Evolutionary conservation across 2,329 filamentous ascomycete species (phyloP).

Genomic region (Fusarium papillatum): DNA sequence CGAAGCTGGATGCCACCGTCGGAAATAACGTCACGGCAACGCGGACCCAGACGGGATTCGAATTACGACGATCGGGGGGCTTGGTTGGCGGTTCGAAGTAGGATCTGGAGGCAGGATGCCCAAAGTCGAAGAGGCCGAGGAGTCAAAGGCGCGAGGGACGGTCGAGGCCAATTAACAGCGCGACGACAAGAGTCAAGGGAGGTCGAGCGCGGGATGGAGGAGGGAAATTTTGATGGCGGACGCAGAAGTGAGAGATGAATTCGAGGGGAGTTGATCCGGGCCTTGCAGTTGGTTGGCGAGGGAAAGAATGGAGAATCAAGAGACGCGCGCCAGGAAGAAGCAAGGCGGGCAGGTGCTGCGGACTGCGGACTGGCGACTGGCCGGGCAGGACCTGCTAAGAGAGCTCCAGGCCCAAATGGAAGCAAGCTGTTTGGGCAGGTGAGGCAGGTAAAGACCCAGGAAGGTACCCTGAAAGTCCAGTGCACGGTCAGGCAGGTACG

Average conservation of each 20-base stretch:
- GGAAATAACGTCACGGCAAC: constrained; percentile 45
- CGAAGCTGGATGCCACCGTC: constrained; percentile 24
- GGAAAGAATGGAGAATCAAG: constrained; percentile 41
- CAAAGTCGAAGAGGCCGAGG: constrained; percentile 18
- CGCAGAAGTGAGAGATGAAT: constrained; percentile 35
- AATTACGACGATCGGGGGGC: constrained; percentile 38
- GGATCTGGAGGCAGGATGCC: constrained; percentile 23
- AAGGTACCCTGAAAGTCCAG: constrained; percentile 18
- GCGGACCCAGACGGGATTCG: constrained; percentile 30
- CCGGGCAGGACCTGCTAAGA: constrained; percentile 30
- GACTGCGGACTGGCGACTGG: constrained; percentile 5
- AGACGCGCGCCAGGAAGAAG: constrained; percentile 40
- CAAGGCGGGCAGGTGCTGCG: constrained; percentile 28
- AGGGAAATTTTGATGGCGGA: constrained; percentile 30
- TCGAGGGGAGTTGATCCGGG: constrained; percentile 36
- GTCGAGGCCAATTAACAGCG: constrained; percentile 30
- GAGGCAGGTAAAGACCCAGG: constrained; percentile 19
- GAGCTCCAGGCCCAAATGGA: constrained; percentile 20
- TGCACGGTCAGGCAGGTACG: constrained; percentile 21
- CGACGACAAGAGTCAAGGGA: constrained; percentile 26
- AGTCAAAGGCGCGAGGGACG: constrained; percentile 18
- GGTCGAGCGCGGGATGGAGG: constrained; percentile 27
- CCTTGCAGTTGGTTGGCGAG: constrained; percentile 37
- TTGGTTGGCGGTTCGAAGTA: constrained; percentile 32
- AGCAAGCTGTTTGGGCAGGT: constrained; percentile 12